Conservation (phyloP, 139 green algal species). For the Zygnema cylindricum region DNA sequence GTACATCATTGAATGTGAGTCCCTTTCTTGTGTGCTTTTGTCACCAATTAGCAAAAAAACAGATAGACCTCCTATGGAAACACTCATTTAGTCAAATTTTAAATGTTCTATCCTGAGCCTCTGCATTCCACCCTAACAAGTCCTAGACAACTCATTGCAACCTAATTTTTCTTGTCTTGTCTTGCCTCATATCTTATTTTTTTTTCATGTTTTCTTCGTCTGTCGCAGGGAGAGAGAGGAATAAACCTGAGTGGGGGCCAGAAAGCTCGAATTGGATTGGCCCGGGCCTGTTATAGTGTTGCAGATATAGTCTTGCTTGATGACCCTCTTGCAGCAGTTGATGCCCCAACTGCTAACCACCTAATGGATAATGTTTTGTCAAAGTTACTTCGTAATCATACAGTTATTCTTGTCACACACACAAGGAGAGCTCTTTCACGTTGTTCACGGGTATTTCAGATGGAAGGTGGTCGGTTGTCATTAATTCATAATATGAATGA, state of each 20-base stretch:
- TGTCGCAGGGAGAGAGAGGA: constrained; percentile 82
- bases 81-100: too few relatives aligned
- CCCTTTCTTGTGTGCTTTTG: too few relatives aligned
- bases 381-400: constrained; percentile 48
- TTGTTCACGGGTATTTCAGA: constrained; percentile 24
- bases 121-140: too few relatives aligned
- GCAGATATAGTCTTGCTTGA: constrained; percentile 79
- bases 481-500: constrained; percentile 11
- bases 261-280: constrained; percentile 89
- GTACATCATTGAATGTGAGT: too few relatives aligned
- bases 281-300: constrained; percentile 78
- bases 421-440: not conserved
- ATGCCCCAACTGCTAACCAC: constrained; percentile 74
- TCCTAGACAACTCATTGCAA: too few relatives aligned
- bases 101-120: too few relatives aligned
- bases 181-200: too few relatives aligned
- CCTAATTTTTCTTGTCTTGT: too few relatives aligned
- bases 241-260: constrained; percentile 92
- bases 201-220: too few relatives aligned
- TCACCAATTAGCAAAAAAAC: too few relatives aligned
- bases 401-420: constrained; percentile 50
- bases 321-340: constrained; percentile 75
- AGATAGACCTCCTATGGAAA: too few relatives aligned
- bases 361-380: constrained; percentile 73
- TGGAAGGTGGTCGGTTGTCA: constrained; percentile 25